Conservation (phyloP, 805 yeast species). For the Yamadazyma endophytica region DNA sequence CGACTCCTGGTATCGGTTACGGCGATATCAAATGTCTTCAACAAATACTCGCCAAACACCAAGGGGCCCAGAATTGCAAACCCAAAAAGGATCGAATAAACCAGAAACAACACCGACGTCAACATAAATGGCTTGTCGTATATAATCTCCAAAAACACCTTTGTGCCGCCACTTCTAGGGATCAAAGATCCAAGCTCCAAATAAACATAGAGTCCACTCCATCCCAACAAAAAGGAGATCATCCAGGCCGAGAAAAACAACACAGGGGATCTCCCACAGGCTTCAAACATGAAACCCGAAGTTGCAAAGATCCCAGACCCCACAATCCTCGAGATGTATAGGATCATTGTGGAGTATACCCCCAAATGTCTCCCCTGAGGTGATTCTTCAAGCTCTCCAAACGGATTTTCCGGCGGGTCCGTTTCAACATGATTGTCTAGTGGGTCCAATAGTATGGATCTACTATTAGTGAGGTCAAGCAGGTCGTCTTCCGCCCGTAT, state of each 20-base stretch:
- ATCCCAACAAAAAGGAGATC: slow-evolving; percentile 56
- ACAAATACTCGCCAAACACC: slow-evolving; percentile 58
- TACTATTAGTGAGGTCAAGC: slow-evolving; percentile 3
- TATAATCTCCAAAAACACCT: slow-evolving; percentile 65
- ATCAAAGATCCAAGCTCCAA: slow-evolving; percentile 67
- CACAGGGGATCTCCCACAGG: slow-evolving; percentile 63
- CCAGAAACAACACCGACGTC: slow-evolving; percentile 46
- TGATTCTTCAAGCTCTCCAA: slow-evolving; percentile 41
- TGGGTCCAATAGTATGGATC: slow-evolving; percentile 7
- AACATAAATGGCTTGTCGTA: slow-evolving; percentile 58
- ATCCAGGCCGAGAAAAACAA: slow-evolving; percentile 62
- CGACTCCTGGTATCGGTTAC: slow-evolving; percentile 32
- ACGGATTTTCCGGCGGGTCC: no score
- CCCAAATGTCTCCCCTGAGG: slow-evolving; percentile 80
- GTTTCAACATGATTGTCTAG: no score
- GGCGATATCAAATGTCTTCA: slow-evolving; percentile 42
- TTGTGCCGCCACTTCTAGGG: slow-evolving; percentile 74
- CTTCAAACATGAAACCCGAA: slow-evolving; percentile 61
- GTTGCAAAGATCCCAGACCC: slow-evolving; percentile 80
- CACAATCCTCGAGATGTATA: slow-evolving; percentile 64
- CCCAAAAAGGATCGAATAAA: slow-evolving; percentile 52
- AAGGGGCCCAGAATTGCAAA: slow-evolving; percentile 52
- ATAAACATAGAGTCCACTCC: slow-evolving; percentile 63
- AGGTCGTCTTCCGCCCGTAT: background rate
- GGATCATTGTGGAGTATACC: slow-evolving; percentile 56